A percentile compares a stretch with the other conserved stretches of the same genome.
These are phyloP conservation scores for Aspergillus sp. DNA, from an alignment of 2,329 filamentous ascomycete species.

Conservation along the genomic window DNA sequence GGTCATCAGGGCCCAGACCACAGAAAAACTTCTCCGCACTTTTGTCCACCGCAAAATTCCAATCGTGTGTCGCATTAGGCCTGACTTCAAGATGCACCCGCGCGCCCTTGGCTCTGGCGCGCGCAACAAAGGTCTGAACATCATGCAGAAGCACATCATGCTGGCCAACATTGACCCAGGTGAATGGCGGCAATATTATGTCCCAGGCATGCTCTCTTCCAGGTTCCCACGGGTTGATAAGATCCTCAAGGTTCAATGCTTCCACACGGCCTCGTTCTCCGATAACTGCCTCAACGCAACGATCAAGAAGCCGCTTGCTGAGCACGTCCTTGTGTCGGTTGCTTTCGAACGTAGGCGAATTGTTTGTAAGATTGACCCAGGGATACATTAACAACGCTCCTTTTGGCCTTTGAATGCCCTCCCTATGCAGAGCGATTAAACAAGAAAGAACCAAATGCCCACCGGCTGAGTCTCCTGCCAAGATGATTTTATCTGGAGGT, in stretches of 20 bases:
- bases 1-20: neutral
- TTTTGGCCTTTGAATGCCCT: neutral
- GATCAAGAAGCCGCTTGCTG: constrained; percentile 4
- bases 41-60: neutral
- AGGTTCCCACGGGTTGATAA: neutral
- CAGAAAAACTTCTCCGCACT: neutral
- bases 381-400: neutral
- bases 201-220: neutral
- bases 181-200: neutral
- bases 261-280: neutral
- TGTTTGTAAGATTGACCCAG: neutral
- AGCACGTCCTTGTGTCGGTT: constrained; percentile 1
- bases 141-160: constrained; percentile 1
- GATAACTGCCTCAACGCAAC: neutral
- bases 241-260: neutral
- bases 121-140: neutral
- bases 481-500: neutral
- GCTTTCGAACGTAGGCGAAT: neutral
- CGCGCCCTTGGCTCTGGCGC: neutral
- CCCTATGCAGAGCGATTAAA: neutral
- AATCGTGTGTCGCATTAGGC: neutral
- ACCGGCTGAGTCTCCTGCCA: neutral
- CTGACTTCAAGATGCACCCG: neutral
- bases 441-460: neutral
- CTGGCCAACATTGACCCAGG: neutral